phyloP scores from a whole-genome alignment of 2,329 filamentous ascomycete species.

The Fusarium guadeloupense region DNA sequence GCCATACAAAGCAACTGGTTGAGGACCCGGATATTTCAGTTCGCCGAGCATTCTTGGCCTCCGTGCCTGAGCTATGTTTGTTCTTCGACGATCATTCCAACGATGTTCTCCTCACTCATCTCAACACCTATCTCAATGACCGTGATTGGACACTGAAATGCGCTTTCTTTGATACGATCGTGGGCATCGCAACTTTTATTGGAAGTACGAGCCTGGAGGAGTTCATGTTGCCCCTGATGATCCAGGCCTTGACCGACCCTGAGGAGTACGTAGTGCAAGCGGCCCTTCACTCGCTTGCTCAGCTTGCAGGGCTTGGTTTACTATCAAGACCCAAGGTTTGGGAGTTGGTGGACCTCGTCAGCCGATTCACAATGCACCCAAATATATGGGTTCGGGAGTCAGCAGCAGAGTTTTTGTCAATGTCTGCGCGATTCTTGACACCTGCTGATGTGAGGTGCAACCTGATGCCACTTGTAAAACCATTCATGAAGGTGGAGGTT shows the following conservation, averaged over 20 bases:
- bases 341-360: conserved; percentile 86
- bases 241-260: conserved; percentile 90
- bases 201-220: conserved; percentile 91
- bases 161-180: conserved; percentile 94
- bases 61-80: conserved; percentile 89
- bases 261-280: conserved; percentile 96
- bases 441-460: conserved; percentile 85
- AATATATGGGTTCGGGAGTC: conserved; percentile 96
- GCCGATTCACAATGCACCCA: conserved; percentile 89
- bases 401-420: conserved; percentile 82
- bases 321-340: conserved; percentile 85
- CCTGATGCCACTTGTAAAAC: conserved; percentile 79
- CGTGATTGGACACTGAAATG: conserved; percentile 96
- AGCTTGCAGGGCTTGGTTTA: conserved; percentile 87
- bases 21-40: conserved; percentile 89
- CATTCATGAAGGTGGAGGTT: conserved; percentile 81
- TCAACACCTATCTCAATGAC: conserved; percentile 97
- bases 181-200: conserved; percentile 90
- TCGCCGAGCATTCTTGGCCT: conserved; percentile 87
- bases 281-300: conserved; percentile 85
- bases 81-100: conserved; percentile 95
- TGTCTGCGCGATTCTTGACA: conserved; percentile 78
- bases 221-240: conserved; percentile 94
- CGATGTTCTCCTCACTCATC: conserved; percentile 93
- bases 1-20: conserved; percentile 87